Evolutionary conservation across 805 yeast species (phyloP).

Genomic region (Metschnikowia santaceciliae): DNA sequence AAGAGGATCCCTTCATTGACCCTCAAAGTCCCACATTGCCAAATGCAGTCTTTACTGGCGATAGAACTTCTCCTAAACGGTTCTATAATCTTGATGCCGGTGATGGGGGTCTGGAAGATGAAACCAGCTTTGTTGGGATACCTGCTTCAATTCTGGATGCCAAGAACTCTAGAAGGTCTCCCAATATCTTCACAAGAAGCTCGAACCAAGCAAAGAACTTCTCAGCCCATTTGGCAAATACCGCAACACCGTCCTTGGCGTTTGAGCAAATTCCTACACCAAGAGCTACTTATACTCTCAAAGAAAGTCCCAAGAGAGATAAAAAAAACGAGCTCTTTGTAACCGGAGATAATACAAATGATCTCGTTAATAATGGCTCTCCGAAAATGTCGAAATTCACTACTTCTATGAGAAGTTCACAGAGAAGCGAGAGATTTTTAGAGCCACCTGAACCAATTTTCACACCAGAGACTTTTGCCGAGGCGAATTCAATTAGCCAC

Average conservation of each 20-base stretch:
- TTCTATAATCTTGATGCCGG: constrained; percentile 24
- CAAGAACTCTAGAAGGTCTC: constrained; percentile 36
- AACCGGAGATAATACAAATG: constrained; percentile 28
- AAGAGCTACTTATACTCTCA: constrained; percentile 61
- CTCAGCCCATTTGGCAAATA: constrained; percentile 1
- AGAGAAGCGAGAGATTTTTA: constrained; percentile 47
- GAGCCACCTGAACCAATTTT: constrained; percentile 66
- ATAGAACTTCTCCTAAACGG: constrained; percentile 36
- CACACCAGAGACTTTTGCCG: constrained; percentile 59
- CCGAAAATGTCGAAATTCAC: constrained; percentile 31
- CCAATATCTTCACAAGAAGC: constrained; percentile 41
- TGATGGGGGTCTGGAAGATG: constrained; percentile 20
- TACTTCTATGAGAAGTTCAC: constrained; percentile 28
- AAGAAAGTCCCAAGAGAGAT: constrained; percentile 65
- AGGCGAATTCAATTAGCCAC: constrained; percentile 40
- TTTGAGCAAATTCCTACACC: constrained; percentile 36
- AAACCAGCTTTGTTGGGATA: constrained; percentile 22
- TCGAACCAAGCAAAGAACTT: constrained; percentile 20
- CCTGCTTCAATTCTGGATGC: constrained; percentile 29
- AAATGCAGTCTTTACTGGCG: constrained; percentile 37
- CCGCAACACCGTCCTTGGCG: constrained; percentile 11
- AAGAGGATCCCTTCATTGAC: constrained; percentile 32
- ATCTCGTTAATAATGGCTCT: constrained; percentile 27
- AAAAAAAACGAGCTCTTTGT: constrained; percentile 47
- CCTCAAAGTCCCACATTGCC: constrained; percentile 32